Conservation (phyloP, 169 alveolate genomes). For the Miamiensis avidus region DNA sequence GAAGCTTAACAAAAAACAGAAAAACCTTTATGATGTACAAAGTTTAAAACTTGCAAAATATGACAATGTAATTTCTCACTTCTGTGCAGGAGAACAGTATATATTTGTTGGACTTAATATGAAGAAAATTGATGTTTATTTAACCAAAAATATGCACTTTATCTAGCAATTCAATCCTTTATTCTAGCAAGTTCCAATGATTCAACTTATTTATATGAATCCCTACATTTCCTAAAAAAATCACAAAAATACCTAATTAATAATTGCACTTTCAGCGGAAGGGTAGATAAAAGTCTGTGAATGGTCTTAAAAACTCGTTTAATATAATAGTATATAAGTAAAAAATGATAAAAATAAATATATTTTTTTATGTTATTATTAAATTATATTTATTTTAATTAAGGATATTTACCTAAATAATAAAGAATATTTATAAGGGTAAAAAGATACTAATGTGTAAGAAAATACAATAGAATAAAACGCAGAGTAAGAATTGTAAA, state of each 20-base stretch:
- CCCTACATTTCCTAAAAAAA: neutral
- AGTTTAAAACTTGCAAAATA: neutral
- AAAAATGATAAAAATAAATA: too few species aligned
- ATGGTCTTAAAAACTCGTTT: neutral
- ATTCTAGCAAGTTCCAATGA: too few species aligned
- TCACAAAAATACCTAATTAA: neutral
- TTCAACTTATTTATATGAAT: neutral
- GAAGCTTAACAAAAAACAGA: neutral
- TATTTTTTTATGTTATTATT: constrained; percentile 1
- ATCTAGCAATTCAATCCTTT: neutral
- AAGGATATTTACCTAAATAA: too few species aligned
- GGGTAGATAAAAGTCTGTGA: neutral
- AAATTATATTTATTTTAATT: constrained; percentile 3
- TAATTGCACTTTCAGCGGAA: neutral
- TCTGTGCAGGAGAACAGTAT: neutral
- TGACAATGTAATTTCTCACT: neutral
- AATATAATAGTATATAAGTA: neutral
- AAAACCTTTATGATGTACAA: too few species aligned
- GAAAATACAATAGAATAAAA: too few species aligned
- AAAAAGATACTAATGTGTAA: too few species aligned
- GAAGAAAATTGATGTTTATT: too few species aligned
- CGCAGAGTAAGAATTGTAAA: too few species aligned
- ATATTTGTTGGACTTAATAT: neutral
- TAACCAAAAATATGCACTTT: neutral
- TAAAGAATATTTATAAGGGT: too few species aligned